Evolutionary conservation across 2,329 filamentous ascomycete genomes (phyloP), one percentile per base, ranked within the genome.

Genomic region (Penicillium sclerotiorum): DNA sequence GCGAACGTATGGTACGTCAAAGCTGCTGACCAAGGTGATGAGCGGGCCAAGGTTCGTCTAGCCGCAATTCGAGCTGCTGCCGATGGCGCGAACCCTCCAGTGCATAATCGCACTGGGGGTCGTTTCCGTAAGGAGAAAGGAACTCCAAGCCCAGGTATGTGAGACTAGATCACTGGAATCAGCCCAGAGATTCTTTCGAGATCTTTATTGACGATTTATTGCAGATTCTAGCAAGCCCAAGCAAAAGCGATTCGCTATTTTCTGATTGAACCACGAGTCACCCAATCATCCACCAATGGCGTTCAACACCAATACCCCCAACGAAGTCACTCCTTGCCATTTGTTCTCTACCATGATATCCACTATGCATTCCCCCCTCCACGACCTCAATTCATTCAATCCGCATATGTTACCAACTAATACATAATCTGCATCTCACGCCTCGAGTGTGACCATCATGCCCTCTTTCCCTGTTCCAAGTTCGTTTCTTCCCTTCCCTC

Each of bases 1-100:
- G 93, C 94, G 60, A 99, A 99, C 65, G 89, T 96, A 25, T 97
- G 92, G 93, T 99, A 99, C 68, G 93, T 99, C 60, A 90, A 89
- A 71, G 94, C 94, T 5, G 93, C 94, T 13, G 93, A 96, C 59
- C 84, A 90, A 42, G 94, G 93, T 39, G 92, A 97, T 64, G 89
- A 94, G 62, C 84, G 91, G 50, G 94, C 94, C 43, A 93, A 88
- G 70, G 88, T 94, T 64, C 84, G 94, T 21, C 79, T 99, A 45
- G 85, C 88, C 17, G 89, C 91, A 33, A 99, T 99, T 53, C 84
- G 88, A 53, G 88, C 89, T 8, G 93, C 94, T 9, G 88, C 92
- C 5, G 80, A 81, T 4, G 84, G 82, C 3, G 76, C 63, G 4
- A 67, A 69, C 49, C 70, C 70, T 23, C 60, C 56, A 9, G 58